A percentile compares a stretch with the other conserved stretches of the same genome.
phyloP scores from a whole-genome alignment of 164 flowering plant genomes.

The Litsea cubeba region DNA sequence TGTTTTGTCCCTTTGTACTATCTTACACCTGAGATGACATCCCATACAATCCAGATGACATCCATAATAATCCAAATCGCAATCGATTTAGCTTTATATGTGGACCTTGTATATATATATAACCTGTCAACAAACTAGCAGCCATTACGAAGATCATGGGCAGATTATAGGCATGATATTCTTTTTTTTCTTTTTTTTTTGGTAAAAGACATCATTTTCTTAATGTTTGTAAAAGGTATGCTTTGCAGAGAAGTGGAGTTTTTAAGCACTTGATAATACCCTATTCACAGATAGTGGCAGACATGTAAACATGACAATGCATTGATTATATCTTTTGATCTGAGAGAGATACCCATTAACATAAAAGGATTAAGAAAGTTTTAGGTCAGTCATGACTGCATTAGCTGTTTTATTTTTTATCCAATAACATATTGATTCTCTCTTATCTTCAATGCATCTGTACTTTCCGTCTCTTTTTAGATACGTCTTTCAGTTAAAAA shows the following conservation, averaged over 20 bases:
- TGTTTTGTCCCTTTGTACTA: background rate
- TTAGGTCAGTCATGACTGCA: constrained; percentile 1
- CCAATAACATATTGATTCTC: constrained; percentile 1
- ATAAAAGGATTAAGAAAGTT: constrained; percentile 4
- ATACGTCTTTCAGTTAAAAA: background rate
- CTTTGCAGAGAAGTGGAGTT: constrained; percentile 8
- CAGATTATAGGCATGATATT: background rate
- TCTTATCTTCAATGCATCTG: constrained; percentile 4
- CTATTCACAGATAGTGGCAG: constrained; percentile 9
- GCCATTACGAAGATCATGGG: background rate
- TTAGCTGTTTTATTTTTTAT: constrained; percentile 2
- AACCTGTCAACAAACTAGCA: background rate
- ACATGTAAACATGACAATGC: constrained; percentile 9
- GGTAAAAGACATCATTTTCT: background rate
- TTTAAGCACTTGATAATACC: constrained; percentile 2
- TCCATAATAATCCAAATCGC: constrained; percentile 5
- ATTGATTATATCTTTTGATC: constrained; percentile 8
- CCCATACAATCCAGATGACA: constrained; percentile 7
- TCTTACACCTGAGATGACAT: constrained; percentile 9
- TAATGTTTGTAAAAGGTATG: background rate
- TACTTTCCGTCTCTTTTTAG: constrained; percentile 1
- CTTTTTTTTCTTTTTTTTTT: no score
- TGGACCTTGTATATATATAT: background rate
- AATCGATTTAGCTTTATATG: constrained; percentile 7
- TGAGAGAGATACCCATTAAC: constrained; percentile 6